phyloP scores from a whole-genome alignment of 495 filamentous ascomycete species.

The Tetracladium setigerum region DNA sequence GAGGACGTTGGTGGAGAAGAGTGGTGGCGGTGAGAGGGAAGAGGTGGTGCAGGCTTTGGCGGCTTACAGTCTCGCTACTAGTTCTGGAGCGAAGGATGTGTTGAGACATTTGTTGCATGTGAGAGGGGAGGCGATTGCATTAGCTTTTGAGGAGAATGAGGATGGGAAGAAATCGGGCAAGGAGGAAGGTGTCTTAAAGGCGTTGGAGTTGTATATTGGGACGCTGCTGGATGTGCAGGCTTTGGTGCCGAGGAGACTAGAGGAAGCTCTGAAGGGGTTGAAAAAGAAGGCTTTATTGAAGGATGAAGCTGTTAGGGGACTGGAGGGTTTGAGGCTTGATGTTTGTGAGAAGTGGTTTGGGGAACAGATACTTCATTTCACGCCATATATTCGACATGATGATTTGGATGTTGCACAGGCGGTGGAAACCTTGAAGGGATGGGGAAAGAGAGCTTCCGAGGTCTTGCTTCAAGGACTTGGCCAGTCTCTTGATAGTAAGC shows the following conservation, averaged over 20 bases:
- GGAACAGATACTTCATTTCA: slow-evolving; percentile 78
- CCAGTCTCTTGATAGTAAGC: slow-evolving; percentile 42
- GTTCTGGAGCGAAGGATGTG: slow-evolving; percentile 71
- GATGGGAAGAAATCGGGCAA: slow-evolving; percentile 18
- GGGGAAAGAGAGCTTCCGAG: slow-evolving; percentile 66
- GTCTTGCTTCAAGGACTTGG: slow-evolving; percentile 53
- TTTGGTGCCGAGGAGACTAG: slow-evolving; percentile 63
- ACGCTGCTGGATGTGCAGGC: slow-evolving; percentile 71
- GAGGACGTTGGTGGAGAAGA: slow-evolving; percentile 49
- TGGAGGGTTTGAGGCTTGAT: slow-evolving; percentile 74
- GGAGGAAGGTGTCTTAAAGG: slow-evolving; percentile 44
- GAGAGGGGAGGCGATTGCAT: slow-evolving; percentile 56
- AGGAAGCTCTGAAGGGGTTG: slow-evolving; percentile 59
- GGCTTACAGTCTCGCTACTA: slow-evolving; percentile 78
- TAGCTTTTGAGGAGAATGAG: slow-evolving; percentile 41
- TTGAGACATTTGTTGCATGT: slow-evolving; percentile 75
- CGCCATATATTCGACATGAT: slow-evolving; percentile 81
- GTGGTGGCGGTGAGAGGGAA: slow-evolving; percentile 26
- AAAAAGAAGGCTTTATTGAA: slow-evolving; percentile 63
- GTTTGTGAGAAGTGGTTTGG: slow-evolving; percentile 75
- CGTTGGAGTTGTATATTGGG: slow-evolving; percentile 63
- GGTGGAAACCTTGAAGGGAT: slow-evolving; percentile 56
- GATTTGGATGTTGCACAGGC: slow-evolving; percentile 62
- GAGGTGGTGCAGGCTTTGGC: slow-evolving; percentile 63
- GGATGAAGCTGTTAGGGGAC: slow-evolving; percentile 52